Base-by-base conservation (phyloP, 2,329 filamentous ascomycete genomes). In the Pseudocercospora macadamiae region DNA sequence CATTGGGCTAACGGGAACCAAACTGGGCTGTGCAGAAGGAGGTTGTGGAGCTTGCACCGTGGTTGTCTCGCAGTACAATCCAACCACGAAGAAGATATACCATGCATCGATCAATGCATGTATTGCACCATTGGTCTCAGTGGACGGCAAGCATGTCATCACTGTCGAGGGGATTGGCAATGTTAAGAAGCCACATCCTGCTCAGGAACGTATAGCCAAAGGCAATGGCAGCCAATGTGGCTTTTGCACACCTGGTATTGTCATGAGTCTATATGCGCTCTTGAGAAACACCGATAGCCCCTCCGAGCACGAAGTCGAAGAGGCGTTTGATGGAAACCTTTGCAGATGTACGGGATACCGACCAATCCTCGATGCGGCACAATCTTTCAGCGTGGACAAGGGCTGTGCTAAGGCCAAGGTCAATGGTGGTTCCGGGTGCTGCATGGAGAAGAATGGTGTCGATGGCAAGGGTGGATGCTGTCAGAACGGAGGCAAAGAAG, bases 71-170 rank as follows among this genome's bases (percentile, higher is more conserved):
- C 93, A 97, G 74, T 88, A 89, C 71, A 97, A 97, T 71, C 92
- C 92, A 1, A 96, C 91, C 3, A 97, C 93, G 4, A 90, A 90
- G 70, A 85, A 90, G 73, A 90, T 97, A 67, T 97, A 97, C 72
- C 93, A 99, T 80, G 95, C 95, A 57, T 96, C 91, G 54, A 91
- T 97, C 60, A 99, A 99, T 73, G 95, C 95, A 39, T 99, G 95
- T 73, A 81, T 99, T 53, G 93, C 95, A 9, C 95, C 95, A 5
- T 82, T 99, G 47, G 90, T 92, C 66, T 96, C 92, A 69, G 85
- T 97, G 42, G 95, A 97, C 74, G 95, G 95, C 44, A 99, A 99
- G 74, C 95, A 99, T 83, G 91, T 97, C 70, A 93, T 99, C 72
- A 99, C 95, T 2, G 88, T 99, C 37, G 95, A 99, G 76, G 95